These are phyloP conservation scores for Penicillium cosmopolitanum DNA, from an alignment of 495 filamentous ascomycete species.

Conservation along the genomic window DNA sequence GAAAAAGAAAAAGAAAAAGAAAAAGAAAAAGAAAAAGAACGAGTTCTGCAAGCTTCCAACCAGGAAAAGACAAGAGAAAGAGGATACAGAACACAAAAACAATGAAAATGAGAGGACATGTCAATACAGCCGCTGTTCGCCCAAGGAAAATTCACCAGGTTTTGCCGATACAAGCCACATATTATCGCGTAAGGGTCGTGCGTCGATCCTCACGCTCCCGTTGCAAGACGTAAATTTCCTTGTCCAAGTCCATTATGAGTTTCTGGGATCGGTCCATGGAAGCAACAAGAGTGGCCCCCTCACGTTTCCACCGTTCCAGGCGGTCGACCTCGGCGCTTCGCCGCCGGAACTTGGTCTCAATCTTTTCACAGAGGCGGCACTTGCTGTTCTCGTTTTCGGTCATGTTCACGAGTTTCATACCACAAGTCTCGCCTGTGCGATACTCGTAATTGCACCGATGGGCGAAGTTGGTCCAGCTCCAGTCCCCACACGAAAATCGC, in stretches of 20 bases:
- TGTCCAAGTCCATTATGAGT: slow-evolving; percentile 62
- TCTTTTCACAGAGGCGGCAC: slow-evolving; percentile 89
- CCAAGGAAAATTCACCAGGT: slow-evolving; percentile 19
- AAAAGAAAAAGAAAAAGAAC: slow-evolving; percentile 20
- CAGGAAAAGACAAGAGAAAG: slow-evolving; percentile 16
- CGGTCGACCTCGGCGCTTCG: slow-evolving; percentile 74
- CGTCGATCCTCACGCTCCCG: slow-evolving; percentile 43
- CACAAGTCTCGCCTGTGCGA: slow-evolving; percentile 96
- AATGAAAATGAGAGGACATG: slow-evolving; percentile 23
- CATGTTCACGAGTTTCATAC: slow-evolving; percentile 84
- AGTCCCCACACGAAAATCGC: slow-evolving; percentile 75
- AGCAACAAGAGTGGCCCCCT: slow-evolving; percentile 67
- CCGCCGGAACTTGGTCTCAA: slow-evolving; percentile 83
- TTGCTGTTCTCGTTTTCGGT: slow-evolving; percentile 60
- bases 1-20: slow-evolving; percentile 20
- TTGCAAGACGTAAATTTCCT: slow-evolving; percentile 62
- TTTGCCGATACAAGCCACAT: slow-evolving; percentile 11
- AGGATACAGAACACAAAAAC: slow-evolving; percentile 26
- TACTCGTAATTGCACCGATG: slow-evolving; percentile 96
- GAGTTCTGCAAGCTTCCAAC: neutral
- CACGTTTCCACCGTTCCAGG: slow-evolving; percentile 80
- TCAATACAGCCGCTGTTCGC: slow-evolving; percentile 23
- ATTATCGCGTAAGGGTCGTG: slow-evolving; percentile 36
- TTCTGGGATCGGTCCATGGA: slow-evolving; percentile 78
- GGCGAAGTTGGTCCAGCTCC: slow-evolving; percentile 94